Conservation (phyloP, 1,284 basidiomycete genomes). For the Papiliotrema flavescens region DNA sequence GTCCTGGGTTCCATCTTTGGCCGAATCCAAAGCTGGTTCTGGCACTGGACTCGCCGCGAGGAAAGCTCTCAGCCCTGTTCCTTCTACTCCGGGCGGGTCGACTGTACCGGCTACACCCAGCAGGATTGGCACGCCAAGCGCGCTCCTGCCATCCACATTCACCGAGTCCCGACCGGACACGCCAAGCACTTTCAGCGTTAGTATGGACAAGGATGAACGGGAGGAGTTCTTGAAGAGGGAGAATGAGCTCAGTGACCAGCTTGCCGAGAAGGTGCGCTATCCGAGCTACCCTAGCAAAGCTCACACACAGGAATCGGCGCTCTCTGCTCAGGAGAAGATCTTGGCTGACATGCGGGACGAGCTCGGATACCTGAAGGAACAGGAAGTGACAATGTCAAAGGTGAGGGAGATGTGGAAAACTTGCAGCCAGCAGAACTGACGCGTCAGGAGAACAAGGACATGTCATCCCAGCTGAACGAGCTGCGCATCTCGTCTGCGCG, state of each 20-base stretch:
- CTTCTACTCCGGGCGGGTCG: slow-evolving; percentile 58
- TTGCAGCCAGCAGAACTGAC: no score
- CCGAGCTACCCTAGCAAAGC: no score
- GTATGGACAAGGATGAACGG: slow-evolving; percentile 90
- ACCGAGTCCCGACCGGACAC: slow-evolving; percentile 39
- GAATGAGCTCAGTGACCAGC: slow-evolving; percentile 91
- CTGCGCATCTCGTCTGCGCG: slow-evolving; percentile 86
- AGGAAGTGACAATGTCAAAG: slow-evolving; percentile 71
- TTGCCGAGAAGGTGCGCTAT: slow-evolving; percentile 68
- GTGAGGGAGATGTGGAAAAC: no score
- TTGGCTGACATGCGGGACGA: slow-evolving; percentile 82
- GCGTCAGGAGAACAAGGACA: slow-evolving; percentile 78
- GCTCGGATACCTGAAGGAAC: slow-evolving; percentile 83
- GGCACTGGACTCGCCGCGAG: slow-evolving; percentile 21
- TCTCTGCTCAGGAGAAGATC: slow-evolving; percentile 59
- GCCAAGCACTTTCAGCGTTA: slow-evolving; percentile 56
- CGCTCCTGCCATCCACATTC: slow-evolving; percentile 15
- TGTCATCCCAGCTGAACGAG: slow-evolving; percentile 78
- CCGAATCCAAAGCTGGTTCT: slow-evolving; percentile 52
- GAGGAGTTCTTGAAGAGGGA: slow-evolving; percentile 96
- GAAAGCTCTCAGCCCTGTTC: slow-evolving; percentile 59
- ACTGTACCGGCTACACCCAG: slow-evolving; percentile 19
- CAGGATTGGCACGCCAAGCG: slow-evolving; percentile 71
- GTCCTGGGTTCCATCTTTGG: slow-evolving; percentile 67
- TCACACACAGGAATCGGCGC: slow-evolving; percentile 62